These are phyloP conservation scores for Jimgerdemannia flammicorona DNA, from an alignment of 192 early-diverging fungal species.

Conservation along the genomic window DNA sequence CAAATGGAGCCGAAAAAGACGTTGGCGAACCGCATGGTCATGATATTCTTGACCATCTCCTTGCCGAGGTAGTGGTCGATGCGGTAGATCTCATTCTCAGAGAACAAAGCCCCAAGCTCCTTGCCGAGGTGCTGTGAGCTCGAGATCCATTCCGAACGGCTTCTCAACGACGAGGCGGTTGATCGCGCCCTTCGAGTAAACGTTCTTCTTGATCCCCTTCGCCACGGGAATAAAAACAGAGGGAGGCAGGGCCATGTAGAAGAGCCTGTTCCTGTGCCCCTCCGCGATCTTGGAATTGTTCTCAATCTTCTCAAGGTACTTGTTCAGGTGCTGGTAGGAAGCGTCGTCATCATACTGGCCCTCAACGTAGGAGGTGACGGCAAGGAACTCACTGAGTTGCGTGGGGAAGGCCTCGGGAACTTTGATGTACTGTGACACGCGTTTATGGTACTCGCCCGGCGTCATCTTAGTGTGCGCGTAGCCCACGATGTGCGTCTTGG, in stretches of 20 bases:
- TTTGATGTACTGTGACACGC: conserved; percentile 71
- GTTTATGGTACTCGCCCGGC: conserved; percentile 67
- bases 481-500: conserved; percentile 75
- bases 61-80: conserved; percentile 99
- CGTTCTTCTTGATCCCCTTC: conserved; percentile 64
- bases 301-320: conserved; percentile 59
- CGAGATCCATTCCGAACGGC: conserved; percentile 94
- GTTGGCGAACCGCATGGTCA: conserved; percentile 92
- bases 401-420: conserved; percentile 43
- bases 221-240: conserved; percentile 92
- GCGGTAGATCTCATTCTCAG: conserved; percentile 93
- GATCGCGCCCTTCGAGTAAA: conserved; percentile 58
- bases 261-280: conserved; percentile 61
- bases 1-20: conserved; percentile 91
- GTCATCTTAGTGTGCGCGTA: conserved; percentile 88
- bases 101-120: conserved; percentile 72
- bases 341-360: conserved; percentile 82
- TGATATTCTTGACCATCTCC: conserved; percentile 99
- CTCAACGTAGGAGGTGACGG: conserved; percentile 67
- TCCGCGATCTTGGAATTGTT: conserved; percentile 15
- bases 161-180: conserved; percentile 96
- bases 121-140: conserved; percentile 64
- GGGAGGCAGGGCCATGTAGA: conserved; percentile 97
- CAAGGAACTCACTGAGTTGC: conserved; percentile 60
- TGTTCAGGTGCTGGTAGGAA: conserved; percentile 65